Evolutionary conservation across 2,329 filamentous ascomycete species (phyloP).

Genomic region (Colletotrichum eleusines): DNA sequence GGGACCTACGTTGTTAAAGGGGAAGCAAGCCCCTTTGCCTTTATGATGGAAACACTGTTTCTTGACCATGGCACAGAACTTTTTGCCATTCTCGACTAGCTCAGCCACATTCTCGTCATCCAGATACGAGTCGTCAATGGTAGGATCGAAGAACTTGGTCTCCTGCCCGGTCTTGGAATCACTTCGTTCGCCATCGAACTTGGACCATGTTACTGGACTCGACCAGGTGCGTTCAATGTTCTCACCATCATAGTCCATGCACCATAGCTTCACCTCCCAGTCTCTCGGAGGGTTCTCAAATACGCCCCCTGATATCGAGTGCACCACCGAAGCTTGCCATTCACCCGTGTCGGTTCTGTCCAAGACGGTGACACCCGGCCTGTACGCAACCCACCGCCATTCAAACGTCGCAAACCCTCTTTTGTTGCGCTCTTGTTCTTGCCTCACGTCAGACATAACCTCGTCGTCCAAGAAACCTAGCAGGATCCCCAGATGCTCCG

Average conservation of each 20-base stretch:
- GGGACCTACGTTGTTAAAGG: conserved; percentile 33
- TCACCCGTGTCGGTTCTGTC: neutral
- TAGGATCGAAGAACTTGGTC: neutral
- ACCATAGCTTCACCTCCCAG: conserved; percentile 1
- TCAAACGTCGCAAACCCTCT: conserved; percentile 42
- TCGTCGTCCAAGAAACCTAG: conserved; percentile 44
- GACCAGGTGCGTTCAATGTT: conserved; percentile 3
- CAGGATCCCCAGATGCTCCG: conserved; percentile 40
- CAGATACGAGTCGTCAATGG: neutral
- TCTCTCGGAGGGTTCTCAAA: conserved; percentile 4
- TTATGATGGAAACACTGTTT: conserved; percentile 7
- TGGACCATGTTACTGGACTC: neutral
- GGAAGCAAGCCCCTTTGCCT: conserved; percentile 30
- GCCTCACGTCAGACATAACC: conserved; percentile 43
- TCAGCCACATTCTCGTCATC: neutral
- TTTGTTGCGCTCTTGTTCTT: conserved; percentile 43
- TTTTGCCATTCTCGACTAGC: conserved; percentile 3
- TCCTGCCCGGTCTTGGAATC: neutral
- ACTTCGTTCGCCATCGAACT: conserved; percentile 7
- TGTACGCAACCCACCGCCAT: conserved; percentile 41
- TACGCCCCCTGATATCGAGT: neutral
- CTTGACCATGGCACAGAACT: neutral
- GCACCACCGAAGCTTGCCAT: neutral
- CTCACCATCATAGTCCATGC: neutral
- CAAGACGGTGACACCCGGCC: conserved; percentile 34